Percentiles rank a stretch among this genome's conserved stretches.
phyloP scores from a whole-genome alignment of 257 asterid species.

The Lithospermum erythrorhizon region DNA sequence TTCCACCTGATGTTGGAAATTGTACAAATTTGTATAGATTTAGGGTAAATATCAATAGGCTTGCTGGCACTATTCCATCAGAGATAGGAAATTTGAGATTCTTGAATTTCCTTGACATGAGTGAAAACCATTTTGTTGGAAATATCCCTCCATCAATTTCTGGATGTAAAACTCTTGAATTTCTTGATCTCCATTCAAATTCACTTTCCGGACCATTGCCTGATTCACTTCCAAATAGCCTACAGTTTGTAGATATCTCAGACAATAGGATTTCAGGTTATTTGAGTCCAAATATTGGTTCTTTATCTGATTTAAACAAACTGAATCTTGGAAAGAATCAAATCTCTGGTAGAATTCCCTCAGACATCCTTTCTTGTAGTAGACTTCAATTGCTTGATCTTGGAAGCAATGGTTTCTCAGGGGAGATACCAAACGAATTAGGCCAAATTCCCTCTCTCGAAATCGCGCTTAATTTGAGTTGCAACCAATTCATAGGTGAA shows the following conservation, averaged over 20 bases:
- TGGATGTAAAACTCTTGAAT: slow-evolving; percentile 56
- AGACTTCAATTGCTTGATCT: slow-evolving; percentile 76
- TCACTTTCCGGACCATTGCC: slow-evolving; percentile 61
- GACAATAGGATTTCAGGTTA: slow-evolving; percentile 61
- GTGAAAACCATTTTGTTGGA: slow-evolving; percentile 58
- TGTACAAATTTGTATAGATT: slow-evolving; percentile 77
- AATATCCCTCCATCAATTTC: slow-evolving; percentile 56
- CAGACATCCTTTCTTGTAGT: slow-evolving; percentile 56
- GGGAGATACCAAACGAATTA: slow-evolving; percentile 57
- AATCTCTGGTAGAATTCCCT: slow-evolving; percentile 62
- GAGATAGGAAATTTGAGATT: slow-evolving; percentile 63
- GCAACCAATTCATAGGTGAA: slow-evolving; percentile 56
- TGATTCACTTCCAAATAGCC: slow-evolving; percentile 46
- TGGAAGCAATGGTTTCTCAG: slow-evolving; percentile 63
- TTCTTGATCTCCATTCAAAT: slow-evolving; percentile 88
- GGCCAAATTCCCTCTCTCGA: slow-evolving; percentile 76
- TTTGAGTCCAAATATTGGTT: slow-evolving; percentile 41
- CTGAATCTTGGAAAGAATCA: slow-evolving; percentile 61
- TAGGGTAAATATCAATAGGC: slow-evolving; percentile 51
- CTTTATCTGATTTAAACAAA: slow-evolving; percentile 56
- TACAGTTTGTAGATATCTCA: slow-evolving; percentile 74
- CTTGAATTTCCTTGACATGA: slow-evolving; percentile 73
- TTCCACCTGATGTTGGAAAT: slow-evolving; percentile 80
- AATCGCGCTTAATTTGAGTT: slow-evolving; percentile 84
- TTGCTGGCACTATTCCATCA: slow-evolving; percentile 78